Conservation (phyloP, 2,329 filamentous ascomycete species). For the Aureobasidium uvarum region DNA sequence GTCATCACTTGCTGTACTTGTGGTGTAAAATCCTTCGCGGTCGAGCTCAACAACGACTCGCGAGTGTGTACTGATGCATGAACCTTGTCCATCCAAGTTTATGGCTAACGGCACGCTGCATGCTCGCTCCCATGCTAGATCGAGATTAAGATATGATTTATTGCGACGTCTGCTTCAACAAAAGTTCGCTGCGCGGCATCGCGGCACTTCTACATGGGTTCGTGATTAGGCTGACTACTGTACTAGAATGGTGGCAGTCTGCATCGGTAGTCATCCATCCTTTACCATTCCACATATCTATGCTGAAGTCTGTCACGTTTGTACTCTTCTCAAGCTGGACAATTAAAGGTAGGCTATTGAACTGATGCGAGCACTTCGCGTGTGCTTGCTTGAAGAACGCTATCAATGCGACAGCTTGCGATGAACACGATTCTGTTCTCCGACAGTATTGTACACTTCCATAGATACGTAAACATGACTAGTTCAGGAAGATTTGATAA, state of each 20-base stretch:
- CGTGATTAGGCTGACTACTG: background rate
- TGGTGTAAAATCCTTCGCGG: background rate
- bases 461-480: background rate
- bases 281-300: background rate
- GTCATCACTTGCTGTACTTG: background rate
- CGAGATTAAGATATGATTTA: conserved; percentile 1
- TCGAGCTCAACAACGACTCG: background rate
- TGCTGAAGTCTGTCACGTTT: background rate
- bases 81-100: background rate
- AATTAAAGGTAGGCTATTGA: background rate
- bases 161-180: background rate
- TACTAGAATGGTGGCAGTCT: background rate
- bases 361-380: background rate
- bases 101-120: conserved; percentile 1
- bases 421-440: background rate
- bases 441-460: background rate
- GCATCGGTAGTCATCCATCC: background rate
- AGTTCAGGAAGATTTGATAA: background rate
- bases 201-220: conserved; percentile 4
- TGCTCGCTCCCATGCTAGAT: background rate
- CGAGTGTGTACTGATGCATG: background rate
- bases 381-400: background rate
- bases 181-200: background rate
- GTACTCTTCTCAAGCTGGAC: background rate
- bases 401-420: background rate